Evolutionary conservation across 1,284 basidiomycete genomes (phyloP).

Genomic region (Cystobasidiaceae sp.): DNA sequence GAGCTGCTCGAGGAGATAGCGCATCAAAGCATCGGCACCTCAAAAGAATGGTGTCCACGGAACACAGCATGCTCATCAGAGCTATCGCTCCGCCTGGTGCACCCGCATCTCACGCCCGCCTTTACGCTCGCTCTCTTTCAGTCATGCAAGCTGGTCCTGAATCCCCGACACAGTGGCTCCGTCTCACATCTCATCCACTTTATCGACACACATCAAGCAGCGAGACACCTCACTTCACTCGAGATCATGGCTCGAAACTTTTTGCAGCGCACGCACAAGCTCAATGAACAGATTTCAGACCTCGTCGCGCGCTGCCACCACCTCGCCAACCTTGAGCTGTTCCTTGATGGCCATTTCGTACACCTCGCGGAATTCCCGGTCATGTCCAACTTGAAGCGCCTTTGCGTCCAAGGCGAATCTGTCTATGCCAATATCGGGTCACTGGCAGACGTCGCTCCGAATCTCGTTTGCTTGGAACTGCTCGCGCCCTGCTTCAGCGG

Average conservation of each 20-base stretch:
- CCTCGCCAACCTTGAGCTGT: slow-evolving; percentile 16
- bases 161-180: slow-evolving; percentile 9
- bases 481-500: slow-evolving; percentile 8
- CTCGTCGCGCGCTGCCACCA: slow-evolving; percentile 5
- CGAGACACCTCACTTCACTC: slow-evolving; percentile 15
- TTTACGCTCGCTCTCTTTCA: slow-evolving; percentile 12
- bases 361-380: slow-evolving; percentile 4
- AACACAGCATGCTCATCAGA: neutral
- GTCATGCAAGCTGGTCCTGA: slow-evolving; percentile 10
- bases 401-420: slow-evolving; percentile 10
- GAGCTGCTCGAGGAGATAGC: slow-evolving; percentile 22
- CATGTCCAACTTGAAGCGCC: slow-evolving; percentile 5
- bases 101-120: neutral
- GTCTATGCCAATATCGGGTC: slow-evolving; percentile 6
- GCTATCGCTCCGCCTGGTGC: slow-evolving; percentile 19
- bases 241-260: slow-evolving; percentile 17
- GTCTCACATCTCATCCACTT: slow-evolving; percentile 8
- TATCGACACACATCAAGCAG: neutral
- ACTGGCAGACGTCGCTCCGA: neutral
- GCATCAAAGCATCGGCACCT: neutral
- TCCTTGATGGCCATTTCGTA: slow-evolving; percentile 27
- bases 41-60: slow-evolving; percentile 7
- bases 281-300: neutral
- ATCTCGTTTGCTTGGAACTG: slow-evolving; percentile 6
- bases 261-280: slow-evolving; percentile 13